These are phyloP conservation scores for Xylaria sp. DNA, from an alignment of 2,329 filamentous ascomycete genomes.

Conservation along the genomic window DNA sequence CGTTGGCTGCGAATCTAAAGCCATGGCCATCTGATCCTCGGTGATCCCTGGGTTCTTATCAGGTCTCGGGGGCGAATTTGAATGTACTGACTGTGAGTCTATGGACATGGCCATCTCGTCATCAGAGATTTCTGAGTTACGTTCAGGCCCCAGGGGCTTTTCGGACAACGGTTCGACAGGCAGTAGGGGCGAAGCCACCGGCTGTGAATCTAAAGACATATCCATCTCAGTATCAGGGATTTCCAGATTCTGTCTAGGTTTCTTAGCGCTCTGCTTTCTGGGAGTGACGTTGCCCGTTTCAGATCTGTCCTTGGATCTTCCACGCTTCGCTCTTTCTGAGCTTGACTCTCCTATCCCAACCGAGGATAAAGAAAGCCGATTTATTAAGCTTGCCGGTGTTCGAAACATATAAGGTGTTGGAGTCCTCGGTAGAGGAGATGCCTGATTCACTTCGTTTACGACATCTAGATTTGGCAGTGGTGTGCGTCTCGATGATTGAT, in stretches of 20 bases:
- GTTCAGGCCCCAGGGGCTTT: background rate
- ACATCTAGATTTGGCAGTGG: too few species aligned
- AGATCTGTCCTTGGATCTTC: conserved; percentile 12
- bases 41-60: too few species aligned
- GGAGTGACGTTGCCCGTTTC: background rate
- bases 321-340: conserved; percentile 19
- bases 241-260: background rate
- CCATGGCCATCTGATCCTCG: too few species aligned
- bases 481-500: background rate
- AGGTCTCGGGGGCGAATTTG: background rate
- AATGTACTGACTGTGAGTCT: background rate
- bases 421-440: background rate
- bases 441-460: background rate
- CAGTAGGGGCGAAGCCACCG: background rate
- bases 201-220: background rate
- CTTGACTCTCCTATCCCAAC: background rate
- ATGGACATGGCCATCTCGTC: background rate
- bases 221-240: too few species aligned
- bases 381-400: background rate
- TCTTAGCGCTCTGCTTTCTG: conserved; percentile 12
- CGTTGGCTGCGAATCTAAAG: background rate
- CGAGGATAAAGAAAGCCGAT: background rate
- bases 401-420: too few species aligned
- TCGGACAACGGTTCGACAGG: background rate
- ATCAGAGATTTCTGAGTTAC: background rate